Evolutionary conservation across 805 yeast genomes (phyloP).

Genomic region (Lachancea dasiensis): DNA sequence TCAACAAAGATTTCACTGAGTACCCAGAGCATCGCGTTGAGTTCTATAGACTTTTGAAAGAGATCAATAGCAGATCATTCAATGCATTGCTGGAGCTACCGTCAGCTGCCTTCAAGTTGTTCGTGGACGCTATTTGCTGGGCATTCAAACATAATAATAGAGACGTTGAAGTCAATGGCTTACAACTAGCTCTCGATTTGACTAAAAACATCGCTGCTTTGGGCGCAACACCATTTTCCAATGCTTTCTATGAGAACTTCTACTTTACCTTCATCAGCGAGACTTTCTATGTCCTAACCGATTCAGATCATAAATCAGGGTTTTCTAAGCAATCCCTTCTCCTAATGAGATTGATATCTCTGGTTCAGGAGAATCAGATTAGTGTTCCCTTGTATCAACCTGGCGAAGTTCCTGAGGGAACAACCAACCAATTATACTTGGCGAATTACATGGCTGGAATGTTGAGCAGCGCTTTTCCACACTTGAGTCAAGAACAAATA

Average conservation of each 20-base stretch:
- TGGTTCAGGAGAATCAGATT: conserved; percentile 73
- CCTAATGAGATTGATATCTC: conserved; percentile 72
- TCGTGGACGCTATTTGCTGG: conserved; percentile 94
- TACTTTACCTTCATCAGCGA: conserved; percentile 87
- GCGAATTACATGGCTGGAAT: conserved; percentile 77
- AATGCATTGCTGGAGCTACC: conserved; percentile 82
- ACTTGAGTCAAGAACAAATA: conserved; percentile 77
- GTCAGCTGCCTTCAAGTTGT: conserved; percentile 83
- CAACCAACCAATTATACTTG: conserved; percentile 71
- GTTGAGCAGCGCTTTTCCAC: conserved; percentile 87
- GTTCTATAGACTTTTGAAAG: conserved; percentile 83
- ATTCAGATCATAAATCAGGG: conserved; percentile 96
- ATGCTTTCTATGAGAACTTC: conserved; percentile 81
- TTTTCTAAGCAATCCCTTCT: conserved; percentile 82
- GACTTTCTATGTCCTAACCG: conserved; percentile 88
- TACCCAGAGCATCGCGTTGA: conserved; percentile 98
- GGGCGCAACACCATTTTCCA: conserved; percentile 63
- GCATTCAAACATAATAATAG: conserved; percentile 96
- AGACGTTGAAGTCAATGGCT: conserved; percentile 91
- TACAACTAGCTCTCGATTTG: conserved; percentile 75
- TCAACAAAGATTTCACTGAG: conserved; percentile 89
- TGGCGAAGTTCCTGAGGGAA: conserved; percentile 81
- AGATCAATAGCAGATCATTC: conserved; percentile 80
- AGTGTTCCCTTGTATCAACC: conserved; percentile 70
- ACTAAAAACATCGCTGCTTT: conserved; percentile 77